These are phyloP conservation scores for Trichoderma aggressivum DNA, from an alignment of 2,329 filamentous ascomycete genomes.

Conservation along the genomic window DNA sequence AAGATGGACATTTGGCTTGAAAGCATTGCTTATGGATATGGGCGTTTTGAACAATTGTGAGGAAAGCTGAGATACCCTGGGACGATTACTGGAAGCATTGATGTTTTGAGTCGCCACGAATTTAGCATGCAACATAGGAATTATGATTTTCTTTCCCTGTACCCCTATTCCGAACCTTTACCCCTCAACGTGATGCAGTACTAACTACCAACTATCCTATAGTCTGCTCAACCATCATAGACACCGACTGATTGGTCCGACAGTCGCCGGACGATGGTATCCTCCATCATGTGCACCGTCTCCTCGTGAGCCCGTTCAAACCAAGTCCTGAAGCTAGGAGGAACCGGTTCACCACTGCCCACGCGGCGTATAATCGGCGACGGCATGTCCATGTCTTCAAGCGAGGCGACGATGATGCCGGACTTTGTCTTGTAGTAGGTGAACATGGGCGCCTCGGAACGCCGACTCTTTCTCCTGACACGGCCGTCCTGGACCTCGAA, in stretches of 20 bases:
- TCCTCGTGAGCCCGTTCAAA: constrained; percentile 14
- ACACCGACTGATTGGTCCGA: neutral
- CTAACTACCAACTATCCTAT: neutral
- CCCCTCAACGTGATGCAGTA: neutral
- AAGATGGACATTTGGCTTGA: neutral
- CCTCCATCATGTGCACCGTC: constrained; percentile 18
- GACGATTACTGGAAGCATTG: constrained; percentile 13
- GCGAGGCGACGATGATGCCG: constrained; percentile 21
- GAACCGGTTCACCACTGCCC: constrained; percentile 15
- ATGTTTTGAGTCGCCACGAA: neutral
- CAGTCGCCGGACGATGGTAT: constrained; percentile 21
- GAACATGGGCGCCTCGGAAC: constrained; percentile 19
- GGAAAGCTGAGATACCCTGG: constrained; percentile 30
- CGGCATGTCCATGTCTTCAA: constrained; percentile 11
- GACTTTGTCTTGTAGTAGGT: constrained; percentile 22
- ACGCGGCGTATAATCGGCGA: constrained; percentile 21
- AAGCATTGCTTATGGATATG: constrained; percentile 8
- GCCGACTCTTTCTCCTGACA: constrained; percentile 19
- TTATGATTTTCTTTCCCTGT: neutral
- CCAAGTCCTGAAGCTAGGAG: constrained; percentile 17
- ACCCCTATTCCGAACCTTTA: neutral
- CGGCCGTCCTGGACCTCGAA: constrained; percentile 22
- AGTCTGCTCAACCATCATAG: too few relatives aligned
- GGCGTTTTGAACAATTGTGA: constrained; percentile 21
- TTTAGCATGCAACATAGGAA: constrained; percentile 6